These are phyloP conservation scores for Tetrapyrgos nigripes DNA, from an alignment of 1,284 basidiomycete genomes.

Conservation along the genomic window DNA sequence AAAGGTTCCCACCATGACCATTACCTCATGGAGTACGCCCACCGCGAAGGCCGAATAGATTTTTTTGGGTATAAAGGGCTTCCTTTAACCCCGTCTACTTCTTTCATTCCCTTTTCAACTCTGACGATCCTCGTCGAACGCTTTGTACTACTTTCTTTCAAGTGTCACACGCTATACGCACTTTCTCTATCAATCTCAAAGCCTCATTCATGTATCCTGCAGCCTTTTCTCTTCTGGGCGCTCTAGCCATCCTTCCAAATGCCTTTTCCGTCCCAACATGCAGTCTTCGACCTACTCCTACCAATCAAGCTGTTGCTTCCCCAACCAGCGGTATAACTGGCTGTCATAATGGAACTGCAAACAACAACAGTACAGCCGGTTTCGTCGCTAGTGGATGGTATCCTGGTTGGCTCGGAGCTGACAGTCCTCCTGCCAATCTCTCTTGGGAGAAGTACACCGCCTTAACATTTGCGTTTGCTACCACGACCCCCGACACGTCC, in stretches of 20 bases:
- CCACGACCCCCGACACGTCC: slow-evolving; percentile 47
- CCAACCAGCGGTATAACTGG: not conserved
- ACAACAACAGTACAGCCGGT: slow-evolving; percentile 21
- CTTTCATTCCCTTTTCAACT: not conserved
- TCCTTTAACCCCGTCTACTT: not conserved
- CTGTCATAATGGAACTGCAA: not conserved
- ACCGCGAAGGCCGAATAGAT: no score
- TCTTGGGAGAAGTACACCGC: slow-evolving; percentile 63
- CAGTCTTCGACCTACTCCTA: not conserved
- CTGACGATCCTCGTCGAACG: not conserved
- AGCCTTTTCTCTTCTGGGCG: not conserved
- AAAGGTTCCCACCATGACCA: not conserved
- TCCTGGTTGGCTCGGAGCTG: slow-evolving; percentile 55
- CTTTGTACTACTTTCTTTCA: not conserved
- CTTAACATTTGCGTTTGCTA: slow-evolving; percentile 62
- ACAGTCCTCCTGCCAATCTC: slow-evolving; percentile 49
- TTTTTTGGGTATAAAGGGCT: not conserved
- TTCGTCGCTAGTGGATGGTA: slow-evolving; percentile 62
- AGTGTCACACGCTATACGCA: not conserved
- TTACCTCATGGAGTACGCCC: not conserved
- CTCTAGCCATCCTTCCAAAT: not conserved
- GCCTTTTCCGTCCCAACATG: not conserved
- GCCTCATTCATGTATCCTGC: not conserved
- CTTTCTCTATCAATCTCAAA: no score
- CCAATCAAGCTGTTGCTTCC: not conserved